These are phyloP conservation scores for Citrus sp. DNA, from an alignment of 345 rosid genomes.

Conservation along the genomic window DNA sequence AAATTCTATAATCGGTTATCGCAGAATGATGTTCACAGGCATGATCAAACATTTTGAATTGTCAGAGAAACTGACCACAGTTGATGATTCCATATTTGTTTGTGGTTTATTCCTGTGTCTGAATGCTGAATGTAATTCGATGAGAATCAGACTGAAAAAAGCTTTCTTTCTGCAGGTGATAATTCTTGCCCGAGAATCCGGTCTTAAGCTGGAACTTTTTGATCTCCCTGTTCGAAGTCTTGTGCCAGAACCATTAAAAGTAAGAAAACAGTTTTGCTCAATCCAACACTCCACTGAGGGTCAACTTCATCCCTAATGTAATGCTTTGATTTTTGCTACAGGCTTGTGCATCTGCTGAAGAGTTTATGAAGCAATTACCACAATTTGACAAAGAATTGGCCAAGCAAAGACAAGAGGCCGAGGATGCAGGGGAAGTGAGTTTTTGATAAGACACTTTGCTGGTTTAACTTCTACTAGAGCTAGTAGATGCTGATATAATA, in stretches of 20 bases:
- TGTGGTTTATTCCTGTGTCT: not conserved
- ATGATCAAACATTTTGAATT: not conserved
- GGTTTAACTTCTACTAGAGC: not conserved
- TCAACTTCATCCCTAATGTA: not conserved
- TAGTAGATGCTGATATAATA: not conserved
- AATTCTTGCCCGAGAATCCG: constrained; percentile 95
- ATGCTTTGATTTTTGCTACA: constrained; percentile 26
- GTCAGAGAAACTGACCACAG: not conserved
- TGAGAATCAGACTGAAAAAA: not conserved
- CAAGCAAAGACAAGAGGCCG: constrained; percentile 67
- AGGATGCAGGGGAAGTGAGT: constrained; percentile 78
- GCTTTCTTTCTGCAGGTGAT: constrained; percentile 55
- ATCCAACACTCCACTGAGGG: not conserved
- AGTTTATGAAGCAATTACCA: constrained; percentile 78
- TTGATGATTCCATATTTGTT: not conserved
- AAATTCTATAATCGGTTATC: not conserved
- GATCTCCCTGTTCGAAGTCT: constrained; percentile 80
- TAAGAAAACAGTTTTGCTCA: constrained; percentile 24
- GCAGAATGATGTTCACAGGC: not conserved
- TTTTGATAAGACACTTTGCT: not conserved
- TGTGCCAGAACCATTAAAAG: constrained; percentile 86
- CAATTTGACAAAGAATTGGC: constrained; percentile 63
- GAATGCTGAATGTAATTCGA: not conserved
- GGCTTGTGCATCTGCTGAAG: constrained; percentile 72
- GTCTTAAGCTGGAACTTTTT: constrained; percentile 82